Percentiles rank a stretch among this genome's conserved stretches.
Evolutionary conservation across 2,329 filamentous ascomycete genomes (phyloP).

Genomic region (Beauveria australis): DNA sequence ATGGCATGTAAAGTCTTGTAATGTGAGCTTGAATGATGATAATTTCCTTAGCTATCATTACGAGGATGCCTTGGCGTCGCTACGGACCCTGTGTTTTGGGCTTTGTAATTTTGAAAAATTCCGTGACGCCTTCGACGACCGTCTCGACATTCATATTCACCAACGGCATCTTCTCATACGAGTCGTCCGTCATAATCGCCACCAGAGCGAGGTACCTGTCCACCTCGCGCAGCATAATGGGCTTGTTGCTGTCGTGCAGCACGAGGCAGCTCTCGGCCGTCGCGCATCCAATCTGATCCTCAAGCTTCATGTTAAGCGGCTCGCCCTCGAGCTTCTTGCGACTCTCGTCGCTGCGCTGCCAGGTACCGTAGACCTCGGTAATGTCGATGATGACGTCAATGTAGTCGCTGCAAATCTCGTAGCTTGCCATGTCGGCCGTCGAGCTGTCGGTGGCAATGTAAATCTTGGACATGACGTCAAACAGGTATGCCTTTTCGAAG

Average conservation of each 20-base stretch:
- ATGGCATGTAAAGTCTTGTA: background rate
- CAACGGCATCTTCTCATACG: conserved; percentile 73
- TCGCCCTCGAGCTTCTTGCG: conserved; percentile 49
- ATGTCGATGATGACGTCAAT: conserved; percentile 98
- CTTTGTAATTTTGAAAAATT: conserved; percentile 70
- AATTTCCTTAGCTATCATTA: background rate
- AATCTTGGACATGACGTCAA: conserved; percentile 95
- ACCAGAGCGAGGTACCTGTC: conserved; percentile 72
- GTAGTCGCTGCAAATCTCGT: conserved; percentile 97
- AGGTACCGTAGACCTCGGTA: conserved; percentile 85
- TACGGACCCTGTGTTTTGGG: conserved; percentile 30
- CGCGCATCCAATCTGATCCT: conserved; percentile 57
- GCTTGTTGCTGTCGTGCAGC: conserved; percentile 53
- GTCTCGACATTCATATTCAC: conserved; percentile 84
- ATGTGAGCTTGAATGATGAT: background rate
- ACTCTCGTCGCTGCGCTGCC: conserved; percentile 49
- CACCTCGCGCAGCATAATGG: conserved; percentile 61
- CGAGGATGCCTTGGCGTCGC: background rate
- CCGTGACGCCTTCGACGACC: conserved; percentile 67
- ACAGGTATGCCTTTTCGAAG: conserved; percentile 96
- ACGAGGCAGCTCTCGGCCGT: conserved; percentile 63
- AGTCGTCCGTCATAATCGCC: conserved; percentile 79
- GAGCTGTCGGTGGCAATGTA: conserved; percentile 95
- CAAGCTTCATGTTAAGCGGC: conserved; percentile 52
- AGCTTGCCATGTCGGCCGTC: conserved; percentile 88